Evolutionary conservation across 768 basidiomycete species (phyloP), one percentile per base, ranked within the genome.

Genomic region (Tylopilus cervinicoccineus): DNA sequence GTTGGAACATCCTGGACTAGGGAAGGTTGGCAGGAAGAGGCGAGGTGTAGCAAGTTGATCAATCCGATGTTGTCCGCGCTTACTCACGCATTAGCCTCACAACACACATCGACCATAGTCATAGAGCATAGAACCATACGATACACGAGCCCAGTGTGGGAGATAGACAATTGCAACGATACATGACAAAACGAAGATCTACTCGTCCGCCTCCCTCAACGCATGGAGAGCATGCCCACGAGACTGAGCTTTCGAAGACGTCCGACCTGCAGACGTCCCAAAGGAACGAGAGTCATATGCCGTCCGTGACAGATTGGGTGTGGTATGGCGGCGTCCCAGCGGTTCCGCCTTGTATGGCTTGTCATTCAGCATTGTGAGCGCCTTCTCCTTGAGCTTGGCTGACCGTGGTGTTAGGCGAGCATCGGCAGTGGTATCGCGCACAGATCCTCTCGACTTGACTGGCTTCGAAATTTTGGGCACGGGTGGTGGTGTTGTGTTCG

Each of bases 1-100:
- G 64, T 32, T 71, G 61, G 60, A 80, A 83, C 59, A 70, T 63
- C 22, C 8, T 1, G 24, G 26, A 9, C 3, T 16, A 4, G 22
- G 38, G 7, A 23, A 14, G 10, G 16, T 39, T 37, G 20, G 16
- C n/a, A 14, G 20, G 36, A 19, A 20, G 38, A 16, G 16, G 33
- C 33, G 17, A 33, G 33, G n/a, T n/a, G 19, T 17, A 29, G 27
- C 24, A 9, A 13, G 12, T 13, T 17, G 33, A 7, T n/a, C 29
- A 24, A 7, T n/a, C 29, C 31, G 31, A 23, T 7, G 22, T 43
- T n/a, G 22, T 34, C 33, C 32, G 43, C 14, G 22, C 23, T 14
- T 23, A 2, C 13, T 23, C 37, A 13, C 34, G 23, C 14, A 1
- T 7, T 7, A 13, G 27, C 11, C 11, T 6, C 32, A 17, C 17